A percentile compares a stretch with the other conserved stretches of the same genome.
Conservation (phyloP, 176 grass and related monocot genomes). For the Tuctoria greenei region DNA sequence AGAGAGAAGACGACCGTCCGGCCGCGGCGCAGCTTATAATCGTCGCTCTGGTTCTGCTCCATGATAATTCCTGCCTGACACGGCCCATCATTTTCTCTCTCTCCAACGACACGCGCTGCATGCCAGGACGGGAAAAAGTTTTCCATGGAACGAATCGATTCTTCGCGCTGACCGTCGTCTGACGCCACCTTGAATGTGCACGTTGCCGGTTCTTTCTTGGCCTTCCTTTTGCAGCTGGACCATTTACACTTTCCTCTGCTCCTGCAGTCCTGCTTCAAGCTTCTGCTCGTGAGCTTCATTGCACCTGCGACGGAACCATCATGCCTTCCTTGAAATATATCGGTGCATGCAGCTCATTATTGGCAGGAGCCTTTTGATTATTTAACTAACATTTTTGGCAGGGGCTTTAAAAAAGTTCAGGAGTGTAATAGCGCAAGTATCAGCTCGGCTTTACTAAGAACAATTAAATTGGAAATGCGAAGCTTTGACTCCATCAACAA, state of each 20-base stretch:
- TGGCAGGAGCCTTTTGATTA: background rate
- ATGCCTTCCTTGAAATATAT: constrained; percentile 18
- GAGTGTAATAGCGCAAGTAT: background rate
- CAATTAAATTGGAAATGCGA: background rate
- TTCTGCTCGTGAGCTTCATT: constrained; percentile 24
- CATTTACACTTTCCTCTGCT: background rate
- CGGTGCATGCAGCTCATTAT: constrained; percentile 1
- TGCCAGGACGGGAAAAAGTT: constrained; percentile 7
- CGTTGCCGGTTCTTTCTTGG: background rate
- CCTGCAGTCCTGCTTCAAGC: background rate
- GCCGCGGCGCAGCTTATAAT: background rate
- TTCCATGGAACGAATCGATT: constrained; percentile 31
- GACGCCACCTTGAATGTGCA: background rate
- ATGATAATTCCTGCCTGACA: constrained; percentile 14
- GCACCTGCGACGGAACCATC: constrained; percentile 20
- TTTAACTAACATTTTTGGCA: background rate
- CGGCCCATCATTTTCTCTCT: background rate
- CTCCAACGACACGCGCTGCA: background rate
- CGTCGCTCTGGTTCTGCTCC: background rate
- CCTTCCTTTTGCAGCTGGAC: constrained; percentile 20
- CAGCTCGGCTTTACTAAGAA: background rate
- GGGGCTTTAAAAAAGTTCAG: background rate
- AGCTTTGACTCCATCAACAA: background rate
- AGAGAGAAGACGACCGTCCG: background rate
- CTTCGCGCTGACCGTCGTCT: background rate